Evolutionary conservation across 1,139 yeast genomes (phyloP), one percentile per base, ranked within the genome.

Genomic region (Trichomonascaceae sp.): DNA sequence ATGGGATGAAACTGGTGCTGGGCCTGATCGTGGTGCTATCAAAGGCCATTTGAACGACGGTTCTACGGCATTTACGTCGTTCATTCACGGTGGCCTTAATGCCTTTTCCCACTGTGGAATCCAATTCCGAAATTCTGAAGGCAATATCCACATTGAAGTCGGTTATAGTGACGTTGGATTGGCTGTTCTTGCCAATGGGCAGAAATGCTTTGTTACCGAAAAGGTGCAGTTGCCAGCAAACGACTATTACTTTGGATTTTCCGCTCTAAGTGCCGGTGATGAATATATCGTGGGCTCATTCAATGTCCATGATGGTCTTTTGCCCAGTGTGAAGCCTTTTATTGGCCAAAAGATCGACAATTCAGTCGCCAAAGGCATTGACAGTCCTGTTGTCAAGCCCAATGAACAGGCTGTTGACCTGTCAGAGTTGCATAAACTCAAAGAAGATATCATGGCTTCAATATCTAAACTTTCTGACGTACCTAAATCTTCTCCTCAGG

Each of bases 41-140:
- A 64, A 74, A 8, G 76, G 73, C 12, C 75, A 73, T 60, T 58
- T 73, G 50, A 73, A 71, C 53, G 76, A 73, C 54, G 75, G 74
- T 8, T 43, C 69, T 20, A 50, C 52, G 10, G 49, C 59, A 30
- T 67, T 61, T 50, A 45, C 52, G 24, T 52, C 55, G 1, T 15
- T 45, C 46, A 43, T 45, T 30, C 52, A 49, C 20, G 51, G 50
- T 3, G 50, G 58, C 51, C 56, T 59, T 18, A 66, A 66, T 54
- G 69, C 76, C 10, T 67, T 73, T 54, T 65, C 70, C 13, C 60
- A 64, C 56, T 73, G 76, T 60, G 63, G 66, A 39, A 58, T 73
- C 49, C 60, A 64, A 49, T 73, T 71, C 62, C 62, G 76, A 48
- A 66, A 67, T 53, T 66, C 73, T 20, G 68, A 67, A 1, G 57